Evolutionary conservation across 2,329 filamentous ascomycete genomes (phyloP).

Genomic region (Domatiomyces catenatus): DNA sequence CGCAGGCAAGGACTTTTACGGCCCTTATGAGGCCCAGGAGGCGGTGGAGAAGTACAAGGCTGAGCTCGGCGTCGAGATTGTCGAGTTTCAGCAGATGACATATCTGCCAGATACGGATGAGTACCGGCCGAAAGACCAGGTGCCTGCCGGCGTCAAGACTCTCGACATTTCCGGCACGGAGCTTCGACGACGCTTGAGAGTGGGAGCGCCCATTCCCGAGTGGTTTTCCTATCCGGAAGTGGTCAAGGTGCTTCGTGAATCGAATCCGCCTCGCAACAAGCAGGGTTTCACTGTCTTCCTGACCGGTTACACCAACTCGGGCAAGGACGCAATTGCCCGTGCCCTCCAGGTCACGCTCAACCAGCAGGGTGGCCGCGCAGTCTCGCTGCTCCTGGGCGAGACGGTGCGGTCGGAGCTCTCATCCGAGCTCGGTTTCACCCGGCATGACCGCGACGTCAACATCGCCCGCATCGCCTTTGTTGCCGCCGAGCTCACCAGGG

Average conservation of each 20-base stretch:
- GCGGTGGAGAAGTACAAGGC: conserved; percentile 91
- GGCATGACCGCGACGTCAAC: conserved; percentile 85
- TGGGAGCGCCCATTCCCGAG: conserved; percentile 86
- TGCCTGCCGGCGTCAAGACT: conserved; percentile 67
- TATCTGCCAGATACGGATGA: conserved; percentile 95
- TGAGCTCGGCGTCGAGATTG: conserved; percentile 96
- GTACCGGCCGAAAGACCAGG: conserved; percentile 86
- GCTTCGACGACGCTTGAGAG: conserved; percentile 78
- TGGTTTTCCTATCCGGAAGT: conserved; percentile 99
- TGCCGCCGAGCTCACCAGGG: conserved; percentile 79
- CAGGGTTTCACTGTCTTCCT: conserved; percentile 99
- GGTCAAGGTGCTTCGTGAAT: conserved; percentile 87
- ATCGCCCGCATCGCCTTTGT: conserved; percentile 94
- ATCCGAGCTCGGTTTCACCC: conserved; percentile 86
- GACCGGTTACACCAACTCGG: conserved; percentile 89
- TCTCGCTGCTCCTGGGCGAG: conserved; percentile 87
- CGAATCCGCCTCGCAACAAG: conserved; percentile 74
- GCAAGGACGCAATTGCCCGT: conserved; percentile 92
- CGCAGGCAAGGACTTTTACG: conserved; percentile 92
- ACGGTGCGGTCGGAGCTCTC: conserved; percentile 88
- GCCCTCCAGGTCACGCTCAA: conserved; percentile 94
- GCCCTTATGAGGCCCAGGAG: conserved; percentile 91
- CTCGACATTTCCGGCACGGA: conserved; percentile 79
- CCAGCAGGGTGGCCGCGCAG: conserved; percentile 89
- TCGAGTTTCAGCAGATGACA: conserved; percentile 99